Base-by-base conservation (phyloP, 495 filamentous ascomycete genomes). In the Haplographium delicatum region DNA sequence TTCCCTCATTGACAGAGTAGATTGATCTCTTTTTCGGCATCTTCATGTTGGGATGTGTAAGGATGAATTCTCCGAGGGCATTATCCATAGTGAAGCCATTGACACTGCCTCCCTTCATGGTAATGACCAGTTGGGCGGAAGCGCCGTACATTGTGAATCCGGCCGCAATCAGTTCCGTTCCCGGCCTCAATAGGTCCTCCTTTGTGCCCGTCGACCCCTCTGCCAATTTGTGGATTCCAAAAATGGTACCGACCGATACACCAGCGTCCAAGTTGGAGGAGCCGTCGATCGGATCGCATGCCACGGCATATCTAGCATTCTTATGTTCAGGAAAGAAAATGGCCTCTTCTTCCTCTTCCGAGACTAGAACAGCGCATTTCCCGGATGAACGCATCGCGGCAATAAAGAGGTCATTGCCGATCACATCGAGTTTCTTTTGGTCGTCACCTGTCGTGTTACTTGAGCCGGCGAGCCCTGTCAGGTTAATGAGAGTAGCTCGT, bases 101-200 rank as follows among this genome's bases (percentile, higher is more conserved):
- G 70, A 98, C 93, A 47, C 67, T 77, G 37, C 93, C 89, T 48
- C 87, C 88, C 66, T 84, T 86, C 89, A 98, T 97, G 34, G 93
- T 98, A 66, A 98, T 85, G 47, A 98, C 93, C 44, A 98, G 75
- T 69, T 96, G 91, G 5, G 93, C 85, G 19, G 89, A 95, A 57
- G 93, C 93, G 62, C 93, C 93, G 69, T 98, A 98, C 93, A 98
- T 98, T 67, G 93, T 98, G 74, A 98, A 98, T 2, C 93, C 93
- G 3, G 88, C 84, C 18, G 94, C 93, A 24, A 97, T 83, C 25
- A 97, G 80, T 67, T 94, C 88, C 2, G 88, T 88, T 30, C 94
- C 93, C 1, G 94, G 87, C 66, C 80, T 81, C 47, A 95, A 79
- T 33, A 97, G 75, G 65, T 96, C 88, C 65, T 95, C 81, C 45